Evolutionary conservation across 2,329 filamentous ascomycete genomes (phyloP).

Genomic region (Penicillium frequentans): DNA sequence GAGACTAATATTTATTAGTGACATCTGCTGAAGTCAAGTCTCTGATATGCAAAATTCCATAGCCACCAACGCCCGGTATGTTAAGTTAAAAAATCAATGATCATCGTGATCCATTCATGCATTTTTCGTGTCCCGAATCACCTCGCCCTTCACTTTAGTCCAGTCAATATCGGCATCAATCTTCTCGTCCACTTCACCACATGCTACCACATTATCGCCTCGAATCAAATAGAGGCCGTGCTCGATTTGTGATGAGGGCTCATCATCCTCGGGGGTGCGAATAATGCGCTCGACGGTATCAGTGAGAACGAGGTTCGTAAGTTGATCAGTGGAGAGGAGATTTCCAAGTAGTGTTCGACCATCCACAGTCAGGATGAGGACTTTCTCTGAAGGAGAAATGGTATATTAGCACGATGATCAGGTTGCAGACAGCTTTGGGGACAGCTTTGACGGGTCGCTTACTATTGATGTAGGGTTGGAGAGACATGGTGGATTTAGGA

Average conservation of each 20-base stretch:
- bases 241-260: slow-evolving; percentile 75
- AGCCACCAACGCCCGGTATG: slow-evolving; percentile 2
- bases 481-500: slow-evolving; percentile 46
- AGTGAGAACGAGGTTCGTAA: slow-evolving; percentile 86
- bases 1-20: too few species aligned
- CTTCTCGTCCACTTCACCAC: slow-evolving; percentile 85
- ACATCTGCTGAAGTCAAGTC: background rate
- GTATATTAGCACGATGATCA: slow-evolving; percentile 3
- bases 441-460: slow-evolving; percentile 10
- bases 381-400: slow-evolving; percentile 65
- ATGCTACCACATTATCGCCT: slow-evolving; percentile 90
- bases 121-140: slow-evolving; percentile 84
- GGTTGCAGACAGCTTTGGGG: background rate
- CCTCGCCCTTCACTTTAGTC: slow-evolving; percentile 80
- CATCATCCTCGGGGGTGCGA: slow-evolving; percentile 76
- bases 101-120: slow-evolving; percentile 37
- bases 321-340: slow-evolving; percentile 82
- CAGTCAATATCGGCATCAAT: slow-evolving; percentile 91
- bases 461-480: slow-evolving; percentile 57
- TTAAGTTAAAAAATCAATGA: background rate
- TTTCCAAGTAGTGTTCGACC: slow-evolving; percentile 82
- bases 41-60: background rate
- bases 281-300: slow-evolving; percentile 88
- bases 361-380: slow-evolving; percentile 88
- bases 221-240: slow-evolving; percentile 89